These are phyloP conservation scores for Linum lewisii DNA, from an alignment of 345 rosid genomes.

Conservation along the genomic window DNA sequence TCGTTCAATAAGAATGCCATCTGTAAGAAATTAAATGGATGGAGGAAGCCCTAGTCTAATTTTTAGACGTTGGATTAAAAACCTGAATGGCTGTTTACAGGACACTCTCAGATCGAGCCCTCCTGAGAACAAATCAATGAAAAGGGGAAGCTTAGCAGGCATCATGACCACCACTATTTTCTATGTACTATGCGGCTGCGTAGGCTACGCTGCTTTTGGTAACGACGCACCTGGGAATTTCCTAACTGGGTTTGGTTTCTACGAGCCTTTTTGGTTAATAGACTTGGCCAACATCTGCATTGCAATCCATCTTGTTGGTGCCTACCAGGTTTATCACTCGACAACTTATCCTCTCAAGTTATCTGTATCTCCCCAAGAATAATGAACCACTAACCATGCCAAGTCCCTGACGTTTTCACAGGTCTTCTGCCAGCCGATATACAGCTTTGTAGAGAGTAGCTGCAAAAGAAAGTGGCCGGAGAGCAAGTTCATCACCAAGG, in stretches of 20 bases:
- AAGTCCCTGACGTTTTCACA: constrained; percentile 6
- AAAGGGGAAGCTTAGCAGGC: constrained; percentile 47
- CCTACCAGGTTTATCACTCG: constrained; percentile 52
- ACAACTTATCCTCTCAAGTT: no score
- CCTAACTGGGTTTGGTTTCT: constrained; percentile 84
- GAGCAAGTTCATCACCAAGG: constrained; percentile 45
- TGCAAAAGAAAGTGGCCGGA: constrained; percentile 48
- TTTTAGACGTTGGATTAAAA: no score
- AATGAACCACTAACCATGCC: not conserved
- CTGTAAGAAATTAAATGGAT: no score
- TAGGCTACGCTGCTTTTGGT: constrained; percentile 89
- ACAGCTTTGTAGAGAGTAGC: constrained; percentile 43
- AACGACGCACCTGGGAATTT: constrained; percentile 78
- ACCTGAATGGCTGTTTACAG: not conserved
- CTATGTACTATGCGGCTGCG: constrained; percentile 61
- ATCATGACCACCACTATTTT: constrained; percentile 54
- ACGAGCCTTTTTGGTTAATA: constrained; percentile 74
- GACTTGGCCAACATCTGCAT: constrained; percentile 84
- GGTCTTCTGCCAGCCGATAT: constrained; percentile 75
- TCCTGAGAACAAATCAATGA: not conserved
- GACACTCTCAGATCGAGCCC: not conserved
- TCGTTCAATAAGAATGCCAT: no score
- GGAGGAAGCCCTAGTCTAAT: no score
- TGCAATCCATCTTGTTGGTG: constrained; percentile 69
- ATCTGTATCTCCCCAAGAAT: not conserved